phyloP scores from a whole-genome alignment of 2,329 filamentous ascomycete genomes.

The Ceratocystis eucalypticola region DNA sequence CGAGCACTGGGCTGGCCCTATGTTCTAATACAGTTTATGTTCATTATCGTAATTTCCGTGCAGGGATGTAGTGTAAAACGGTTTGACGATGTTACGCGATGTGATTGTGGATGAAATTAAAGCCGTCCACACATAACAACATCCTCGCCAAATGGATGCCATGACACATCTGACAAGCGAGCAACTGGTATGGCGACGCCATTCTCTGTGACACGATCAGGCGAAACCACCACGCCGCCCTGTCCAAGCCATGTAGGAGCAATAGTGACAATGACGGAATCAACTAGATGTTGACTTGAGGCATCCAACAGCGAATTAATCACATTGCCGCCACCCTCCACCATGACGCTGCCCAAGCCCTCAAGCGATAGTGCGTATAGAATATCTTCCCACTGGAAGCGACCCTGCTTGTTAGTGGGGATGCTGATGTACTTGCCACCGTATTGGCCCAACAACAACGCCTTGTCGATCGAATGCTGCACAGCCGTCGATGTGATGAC shows the following conservation, averaged over 20 bases:
- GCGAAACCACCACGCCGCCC: slow-evolving; percentile 68
- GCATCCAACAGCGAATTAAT: slow-evolving; percentile 68
- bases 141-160: slow-evolving; percentile 70
- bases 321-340: slow-evolving; percentile 73
- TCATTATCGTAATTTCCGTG: slow-evolving; percentile 22
- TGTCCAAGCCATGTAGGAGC: slow-evolving; percentile 81
- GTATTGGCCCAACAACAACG: slow-evolving; percentile 31
- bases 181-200: slow-evolving; percentile 46
- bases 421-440: slow-evolving; percentile 42
- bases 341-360: slow-evolving; percentile 67
- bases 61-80: background rate
- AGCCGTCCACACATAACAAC: slow-evolving; percentile 65
- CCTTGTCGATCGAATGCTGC: slow-evolving; percentile 33
- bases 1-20: slow-evolving; percentile 12
- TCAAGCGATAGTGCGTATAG: slow-evolving; percentile 43
- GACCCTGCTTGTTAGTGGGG: slow-evolving; percentile 25
- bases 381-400: slow-evolving; percentile 52
- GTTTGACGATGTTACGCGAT: background rate
- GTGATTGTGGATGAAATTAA: background rate
- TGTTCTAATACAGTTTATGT: slow-evolving; percentile 21
- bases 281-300: slow-evolving; percentile 46
- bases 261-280: slow-evolving; percentile 75
- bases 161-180: slow-evolving; percentile 52
- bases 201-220: slow-evolving; percentile 40
- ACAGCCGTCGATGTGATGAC: slow-evolving; percentile 43